A percentile compares a stretch with the other conserved stretches of the same genome.
These are phyloP conservation scores for Leishmania braziliensis DNA, from an alignment of 208 protist genomes.

Conservation along the genomic window DNA sequence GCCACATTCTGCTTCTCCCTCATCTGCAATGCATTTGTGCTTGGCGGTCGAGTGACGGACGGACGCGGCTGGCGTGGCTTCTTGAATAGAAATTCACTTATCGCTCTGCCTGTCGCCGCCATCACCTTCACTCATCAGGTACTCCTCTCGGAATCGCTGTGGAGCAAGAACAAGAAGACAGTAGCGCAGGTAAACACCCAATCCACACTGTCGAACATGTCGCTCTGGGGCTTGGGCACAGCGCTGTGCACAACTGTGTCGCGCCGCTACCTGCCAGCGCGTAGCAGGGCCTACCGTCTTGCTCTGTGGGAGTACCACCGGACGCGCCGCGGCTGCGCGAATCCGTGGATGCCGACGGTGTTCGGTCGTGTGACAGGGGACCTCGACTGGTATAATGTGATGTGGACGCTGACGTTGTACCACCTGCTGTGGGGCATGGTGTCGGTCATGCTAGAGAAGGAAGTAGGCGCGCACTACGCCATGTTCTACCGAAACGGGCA, in stretches of 20 bases:
- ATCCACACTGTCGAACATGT: slow-evolving; percentile 65
- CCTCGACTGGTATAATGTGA: slow-evolving; percentile 81
- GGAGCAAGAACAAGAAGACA: slow-evolving; percentile 85
- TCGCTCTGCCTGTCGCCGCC: slow-evolving; percentile 64
- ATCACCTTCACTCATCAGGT: slow-evolving; percentile 85
- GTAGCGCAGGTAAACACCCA: slow-evolving; percentile 68
- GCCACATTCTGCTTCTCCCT: slow-evolving; percentile 55
- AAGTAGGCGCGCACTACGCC: slow-evolving; percentile 77
- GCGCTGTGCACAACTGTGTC: slow-evolving; percentile 53
- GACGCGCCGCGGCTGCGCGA: slow-evolving; percentile 59
- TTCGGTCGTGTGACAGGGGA: slow-evolving; percentile 78
- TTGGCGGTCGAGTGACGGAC: slow-evolving; percentile 53
- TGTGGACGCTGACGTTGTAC: slow-evolving; percentile 68
- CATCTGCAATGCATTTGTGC: slow-evolving; percentile 58
- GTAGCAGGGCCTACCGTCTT: slow-evolving; percentile 72
- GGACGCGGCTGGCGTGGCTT: slow-evolving; percentile 56
- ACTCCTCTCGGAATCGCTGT: slow-evolving; percentile 82
- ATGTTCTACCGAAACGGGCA: slow-evolving; percentile 68
- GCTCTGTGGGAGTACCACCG: slow-evolving; percentile 80
- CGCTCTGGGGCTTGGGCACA: slow-evolving; percentile 49
- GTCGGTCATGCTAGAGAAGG: slow-evolving; percentile 63
- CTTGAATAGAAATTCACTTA: slow-evolving; percentile 61
- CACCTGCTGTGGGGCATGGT: slow-evolving; percentile 83
- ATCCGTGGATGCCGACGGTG: slow-evolving; percentile 56
- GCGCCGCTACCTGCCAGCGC: slow-evolving; percentile 38